Conservation (phyloP, 169 alveolate genomes). For the Besnoitia besnoiti region DNA sequence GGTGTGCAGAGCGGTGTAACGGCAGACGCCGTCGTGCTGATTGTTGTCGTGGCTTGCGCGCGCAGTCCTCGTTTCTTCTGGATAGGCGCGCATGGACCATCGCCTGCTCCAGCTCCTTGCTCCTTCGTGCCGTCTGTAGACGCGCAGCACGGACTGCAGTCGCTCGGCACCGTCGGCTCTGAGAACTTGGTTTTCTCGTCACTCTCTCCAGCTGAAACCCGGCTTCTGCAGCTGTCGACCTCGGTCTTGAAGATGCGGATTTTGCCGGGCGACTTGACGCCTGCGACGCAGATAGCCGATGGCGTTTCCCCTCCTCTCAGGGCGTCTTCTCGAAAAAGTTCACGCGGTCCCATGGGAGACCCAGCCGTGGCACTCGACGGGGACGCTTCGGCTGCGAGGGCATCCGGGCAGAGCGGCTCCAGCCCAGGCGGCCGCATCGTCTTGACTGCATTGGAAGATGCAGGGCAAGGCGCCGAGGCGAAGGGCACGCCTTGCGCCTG, state of each 20-base stretch:
- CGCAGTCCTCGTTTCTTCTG: not conserved
- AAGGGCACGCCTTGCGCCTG: not conserved
- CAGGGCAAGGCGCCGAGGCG: not conserved
- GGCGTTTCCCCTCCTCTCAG: not conserved
- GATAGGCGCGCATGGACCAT: not conserved
- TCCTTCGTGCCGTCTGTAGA: not conserved
- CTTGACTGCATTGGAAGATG: not conserved
- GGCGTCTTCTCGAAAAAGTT: not conserved
- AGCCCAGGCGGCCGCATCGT: not conserved
- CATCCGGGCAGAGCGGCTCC: conserved; percentile 22
- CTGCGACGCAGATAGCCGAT: not conserved
- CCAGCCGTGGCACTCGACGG: not conserved
- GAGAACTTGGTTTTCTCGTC: not conserved
- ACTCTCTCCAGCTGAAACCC: not conserved
- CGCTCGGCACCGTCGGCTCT: not conserved
- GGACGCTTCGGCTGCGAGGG: not conserved
- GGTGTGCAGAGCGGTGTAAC: conserved; percentile 2
- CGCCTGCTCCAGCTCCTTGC: no score
- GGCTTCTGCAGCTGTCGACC: not conserved
- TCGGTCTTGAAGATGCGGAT: not conserved
- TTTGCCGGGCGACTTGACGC: not conserved
- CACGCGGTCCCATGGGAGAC: not conserved
- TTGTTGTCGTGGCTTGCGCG: not conserved
- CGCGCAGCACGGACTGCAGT: not conserved
- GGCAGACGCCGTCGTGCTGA: conserved; percentile 23